Evolutionary conservation across 495 filamentous ascomycete genomes (phyloP).

Genomic region (Xylaria scruposa): DNA sequence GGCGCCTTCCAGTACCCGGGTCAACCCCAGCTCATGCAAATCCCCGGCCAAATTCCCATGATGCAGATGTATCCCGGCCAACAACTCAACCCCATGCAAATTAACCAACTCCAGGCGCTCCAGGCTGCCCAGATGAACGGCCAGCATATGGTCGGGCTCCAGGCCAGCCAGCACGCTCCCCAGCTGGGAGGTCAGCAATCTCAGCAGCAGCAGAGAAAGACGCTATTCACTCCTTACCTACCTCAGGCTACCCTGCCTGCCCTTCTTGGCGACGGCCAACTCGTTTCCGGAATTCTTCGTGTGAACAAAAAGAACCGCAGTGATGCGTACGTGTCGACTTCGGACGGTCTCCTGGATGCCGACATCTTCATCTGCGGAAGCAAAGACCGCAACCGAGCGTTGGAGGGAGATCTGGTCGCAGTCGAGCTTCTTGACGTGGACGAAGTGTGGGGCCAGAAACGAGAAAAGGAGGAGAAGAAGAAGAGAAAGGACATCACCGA

Average conservation of each 20-base stretch:
- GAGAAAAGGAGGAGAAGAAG: constrained; percentile 99
- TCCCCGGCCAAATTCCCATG: constrained; percentile 79
- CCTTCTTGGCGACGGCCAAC: constrained; percentile 86
- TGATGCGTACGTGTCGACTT: constrained; percentile 94
- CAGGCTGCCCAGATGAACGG: constrained; percentile 86
- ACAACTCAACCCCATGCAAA: constrained; percentile 86
- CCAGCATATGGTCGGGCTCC: constrained; percentile 70
- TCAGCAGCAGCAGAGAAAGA: constrained; percentile 91
- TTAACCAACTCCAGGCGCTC: constrained; percentile 89
- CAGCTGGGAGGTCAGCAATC: constrained; percentile 69
- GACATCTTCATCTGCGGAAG: constrained; percentile 99
- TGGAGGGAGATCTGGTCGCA: constrained; percentile 95
- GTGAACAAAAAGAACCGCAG: constrained; percentile 99
- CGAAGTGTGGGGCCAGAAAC: constrained; percentile 98
- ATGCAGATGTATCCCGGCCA: constrained; percentile 83
- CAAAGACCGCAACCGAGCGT: constrained; percentile 94
- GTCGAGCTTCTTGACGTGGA: constrained; percentile 97
- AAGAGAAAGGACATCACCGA: constrained; percentile 99
- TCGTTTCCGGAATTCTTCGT: constrained; percentile 93
- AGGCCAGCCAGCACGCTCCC: constrained; percentile 79
- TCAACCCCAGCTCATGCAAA: constrained; percentile 89
- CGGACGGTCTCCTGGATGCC: constrained; percentile 85
- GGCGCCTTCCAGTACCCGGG: constrained; percentile 88
- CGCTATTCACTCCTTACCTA: constrained; percentile 96
- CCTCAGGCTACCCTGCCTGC: constrained; percentile 95